Base-by-base conservation (phyloP, 2,329 filamentous ascomycete species). In the Thermothelomyces thermophilus region DNA sequence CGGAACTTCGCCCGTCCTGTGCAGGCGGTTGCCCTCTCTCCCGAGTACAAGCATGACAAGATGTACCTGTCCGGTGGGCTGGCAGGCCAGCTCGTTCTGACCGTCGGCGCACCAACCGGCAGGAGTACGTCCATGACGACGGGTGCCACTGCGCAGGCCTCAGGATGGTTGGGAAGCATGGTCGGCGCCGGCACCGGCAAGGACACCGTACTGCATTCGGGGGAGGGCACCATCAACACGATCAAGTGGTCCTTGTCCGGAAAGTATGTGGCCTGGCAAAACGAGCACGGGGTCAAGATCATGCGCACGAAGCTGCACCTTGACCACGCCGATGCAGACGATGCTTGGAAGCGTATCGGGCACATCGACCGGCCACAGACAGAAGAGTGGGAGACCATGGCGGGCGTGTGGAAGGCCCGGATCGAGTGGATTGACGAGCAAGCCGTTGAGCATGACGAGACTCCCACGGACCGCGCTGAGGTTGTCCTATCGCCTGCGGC, bases 231-330 rank as follows among this genome's bases (percentile, higher is more conserved):
- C 2, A 93, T 98, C 56, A 91, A 82, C 64, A 86, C 84, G 3
- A 93, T 98, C 63, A 91, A 94, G 66, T 98, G 91, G 90, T 97
- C 91, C 0, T 66, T 91, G 35, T 91, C 89, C 0, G 91, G 93
- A 1, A 93, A 86, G 68, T 97, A 90, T 62, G 86, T 96, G 1
- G 87, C 84, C 0, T 98, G 93, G 93, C 77, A 95, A 35, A 98
- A 97, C 62, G 93, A 98, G 67, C 86, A 94, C 62, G 93, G 93
- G 3, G 94, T 97, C 64, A 96, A 96, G 66, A 93, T 98, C 53
- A 97, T 97, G 90, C 82, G 93, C 33, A 89, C 89, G 4, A 88
- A 93, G 64, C 64, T 94, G 17, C 82, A 90, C 58, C 75, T 96
- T 5, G 88, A 94, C 5, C 82, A 74, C 55, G 76, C 77, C 11